Conservation (phyloP, 2,329 filamentous ascomycete genomes). For the Aspergillus amoenus region DNA sequence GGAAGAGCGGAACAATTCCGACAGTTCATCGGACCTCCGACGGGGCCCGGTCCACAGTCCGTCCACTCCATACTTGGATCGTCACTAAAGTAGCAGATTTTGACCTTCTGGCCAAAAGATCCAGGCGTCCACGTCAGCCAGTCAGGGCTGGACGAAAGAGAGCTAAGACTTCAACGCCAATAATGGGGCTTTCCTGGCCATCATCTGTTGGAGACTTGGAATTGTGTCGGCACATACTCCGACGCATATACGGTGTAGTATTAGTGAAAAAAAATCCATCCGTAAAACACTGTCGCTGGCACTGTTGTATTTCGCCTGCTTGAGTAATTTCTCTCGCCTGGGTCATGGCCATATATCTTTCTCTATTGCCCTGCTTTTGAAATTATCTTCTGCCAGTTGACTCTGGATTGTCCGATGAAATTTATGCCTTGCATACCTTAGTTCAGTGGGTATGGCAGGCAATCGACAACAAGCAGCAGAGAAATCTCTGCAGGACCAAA, state of each 20-base stretch:
- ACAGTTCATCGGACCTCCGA: slow-evolving; percentile 4
- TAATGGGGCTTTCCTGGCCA: not conserved
- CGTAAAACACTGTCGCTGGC: not conserved
- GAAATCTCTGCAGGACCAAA: slow-evolving; percentile 54
- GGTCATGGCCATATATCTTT: not conserved
- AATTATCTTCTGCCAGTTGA: not conserved
- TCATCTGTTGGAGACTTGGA: not conserved
- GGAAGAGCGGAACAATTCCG: not conserved
- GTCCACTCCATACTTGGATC: not conserved
- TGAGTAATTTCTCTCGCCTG: not conserved
- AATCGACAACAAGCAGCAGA: slow-evolving; percentile 42
- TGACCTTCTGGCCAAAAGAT: not conserved
- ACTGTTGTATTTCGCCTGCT: not conserved
- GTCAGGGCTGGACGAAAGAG: not conserved
- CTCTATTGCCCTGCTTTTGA: not conserved
- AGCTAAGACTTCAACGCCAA: slow-evolving; percentile 3
- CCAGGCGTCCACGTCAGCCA: slow-evolving; percentile 1
- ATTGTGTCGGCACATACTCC: slow-evolving; percentile 13
- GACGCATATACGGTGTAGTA: not conserved
- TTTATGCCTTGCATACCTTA: not conserved
- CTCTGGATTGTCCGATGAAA: not conserved
- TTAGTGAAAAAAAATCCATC: slow-evolving; percentile 1
- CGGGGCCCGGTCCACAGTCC: not conserved
- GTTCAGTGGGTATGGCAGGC: not conserved
- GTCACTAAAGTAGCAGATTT: slow-evolving; percentile 2